These are phyloP conservation scores for Aspergillus ellipticus DNA, from an alignment of 495 filamentous ascomycete genomes.

Conservation along the genomic window DNA sequence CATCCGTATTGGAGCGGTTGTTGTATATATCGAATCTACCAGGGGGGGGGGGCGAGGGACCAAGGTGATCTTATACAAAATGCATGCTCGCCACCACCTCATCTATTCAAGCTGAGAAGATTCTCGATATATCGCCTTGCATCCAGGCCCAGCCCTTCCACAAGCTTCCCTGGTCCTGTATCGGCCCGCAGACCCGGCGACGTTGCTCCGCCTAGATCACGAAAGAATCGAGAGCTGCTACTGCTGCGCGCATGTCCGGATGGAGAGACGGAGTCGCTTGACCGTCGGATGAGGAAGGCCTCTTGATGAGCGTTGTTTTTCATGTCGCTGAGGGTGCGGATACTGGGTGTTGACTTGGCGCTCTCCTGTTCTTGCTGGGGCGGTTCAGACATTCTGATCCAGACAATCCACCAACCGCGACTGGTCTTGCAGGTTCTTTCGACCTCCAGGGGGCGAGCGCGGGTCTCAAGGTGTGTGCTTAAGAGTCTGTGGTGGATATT, in stretches of 20 bases:
- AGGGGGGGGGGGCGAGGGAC: too few relatives aligned
- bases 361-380: neutral
- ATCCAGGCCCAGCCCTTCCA: constrained; percentile 87
- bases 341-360: constrained; percentile 9
- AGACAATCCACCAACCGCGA: constrained; percentile 95
- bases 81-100: constrained; percentile 10
- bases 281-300: constrained; percentile 74
- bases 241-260: constrained; percentile 32
- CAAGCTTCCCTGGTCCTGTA: constrained; percentile 61
- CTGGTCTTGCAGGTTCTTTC: constrained; percentile 91
- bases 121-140: constrained; percentile 82
- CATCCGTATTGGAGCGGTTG: too few relatives aligned
- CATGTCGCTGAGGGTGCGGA: constrained; percentile 17
- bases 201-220: constrained; percentile 42
- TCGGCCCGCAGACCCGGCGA: constrained; percentile 29
- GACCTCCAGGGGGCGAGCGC: constrained; percentile 53
- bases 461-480: constrained; percentile 64
- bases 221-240: constrained; percentile 45
- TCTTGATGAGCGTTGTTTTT: constrained; percentile 48
- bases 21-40: too few relatives aligned
- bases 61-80: neutral
- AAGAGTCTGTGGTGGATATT: constrained; percentile 86
- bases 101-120: constrained; percentile 71
- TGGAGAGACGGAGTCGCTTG: constrained; percentile 57
- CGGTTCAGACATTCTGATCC: constrained; percentile 64